Base-by-base conservation (phyloP, 371 early-diverging fungal genomes). In the Mucor lusitanicus region DNA sequence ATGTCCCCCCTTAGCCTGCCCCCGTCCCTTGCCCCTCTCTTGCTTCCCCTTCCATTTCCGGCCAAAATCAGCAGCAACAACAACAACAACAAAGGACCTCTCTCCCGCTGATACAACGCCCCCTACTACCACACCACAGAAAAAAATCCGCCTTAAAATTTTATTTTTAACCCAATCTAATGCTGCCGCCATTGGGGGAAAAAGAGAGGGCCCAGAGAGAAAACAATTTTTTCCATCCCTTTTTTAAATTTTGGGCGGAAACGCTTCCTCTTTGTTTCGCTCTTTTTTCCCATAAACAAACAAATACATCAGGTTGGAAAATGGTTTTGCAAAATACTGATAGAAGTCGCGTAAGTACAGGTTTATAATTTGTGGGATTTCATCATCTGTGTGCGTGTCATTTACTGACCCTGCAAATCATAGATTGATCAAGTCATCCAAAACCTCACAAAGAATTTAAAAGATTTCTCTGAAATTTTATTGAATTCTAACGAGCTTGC, bases 381-480 rank as follows among this genome's bases (percentile, higher is more conserved):
- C 8, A 27, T 32, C 11, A 7, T 19, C 37, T 37, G 37, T 13
- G 37, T 37, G 37, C 37, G 37, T n/a, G n/a, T 37, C 13, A 37
- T 37, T 37, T 37, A 13, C 37, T 37, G 13, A 37, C 37, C 11
- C 13, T 37, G 2, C 37, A 37, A 37, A 37, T 37, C 3, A 13
- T 39, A 63, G 63, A 35, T 35, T 35, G 54, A 53, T 54, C 37
- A 32, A 23, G 25, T 54, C 39, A 63, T 63, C 25, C 50, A 54
- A 28, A 35, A 54, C 12, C 35, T 63, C n/a, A 27, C 37, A 25
- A 63, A 64, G 23, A 56, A 40, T n/a, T 42, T 64, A 13, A 50
- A 32, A 35, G 64, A 64, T 13, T 56, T 56, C 21, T 56, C 64
- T 28, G 64, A 64, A 64, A 23, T 56, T 42, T 23, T 66, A 44